phyloP scores from a whole-genome alignment of 768 basidiomycete genomes.

The Agaricus blazei region DNA sequence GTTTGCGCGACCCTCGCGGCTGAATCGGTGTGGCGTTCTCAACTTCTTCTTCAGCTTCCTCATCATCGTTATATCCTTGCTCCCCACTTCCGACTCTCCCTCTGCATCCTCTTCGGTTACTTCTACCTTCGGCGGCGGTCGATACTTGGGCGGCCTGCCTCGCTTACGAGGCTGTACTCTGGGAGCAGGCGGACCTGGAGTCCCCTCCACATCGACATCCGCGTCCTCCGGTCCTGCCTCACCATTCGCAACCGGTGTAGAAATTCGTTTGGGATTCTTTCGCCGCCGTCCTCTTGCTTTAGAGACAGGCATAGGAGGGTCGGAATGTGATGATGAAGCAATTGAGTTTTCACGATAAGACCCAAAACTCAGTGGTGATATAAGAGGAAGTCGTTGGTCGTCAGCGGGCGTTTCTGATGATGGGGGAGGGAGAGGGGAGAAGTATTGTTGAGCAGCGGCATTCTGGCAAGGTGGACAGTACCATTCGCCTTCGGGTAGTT shows the following conservation, averaged over 20 bases:
- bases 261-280: constrained; percentile 4
- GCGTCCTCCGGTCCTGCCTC: constrained; percentile 29
- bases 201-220: constrained; percentile 18
- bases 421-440: constrained; percentile 7
- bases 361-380: constrained; percentile 8
- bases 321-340: constrained; percentile 28
- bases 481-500: constrained; percentile 75
- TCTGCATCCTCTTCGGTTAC: constrained; percentile 26
- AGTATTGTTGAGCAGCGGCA: constrained; percentile 10
- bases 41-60: constrained; percentile 52
- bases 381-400: background rate
- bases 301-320: constrained; percentile 9
- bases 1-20: constrained; percentile 31
- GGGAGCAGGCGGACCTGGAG: constrained; percentile 21
- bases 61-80: constrained; percentile 45
- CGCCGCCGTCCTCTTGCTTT: constrained; percentile 18
- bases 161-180: background rate
- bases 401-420: constrained; percentile 12
- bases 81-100: background rate
- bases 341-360: constrained; percentile 20
- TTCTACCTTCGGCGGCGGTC: background rate
- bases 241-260: constrained; percentile 25
- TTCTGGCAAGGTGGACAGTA: constrained; percentile 63
- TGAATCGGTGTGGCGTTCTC: constrained; percentile 17
- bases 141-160: background rate